Conservation (phyloP, 2,329 filamentous ascomycete species). For the Aquanectria penicillioides region DNA sequence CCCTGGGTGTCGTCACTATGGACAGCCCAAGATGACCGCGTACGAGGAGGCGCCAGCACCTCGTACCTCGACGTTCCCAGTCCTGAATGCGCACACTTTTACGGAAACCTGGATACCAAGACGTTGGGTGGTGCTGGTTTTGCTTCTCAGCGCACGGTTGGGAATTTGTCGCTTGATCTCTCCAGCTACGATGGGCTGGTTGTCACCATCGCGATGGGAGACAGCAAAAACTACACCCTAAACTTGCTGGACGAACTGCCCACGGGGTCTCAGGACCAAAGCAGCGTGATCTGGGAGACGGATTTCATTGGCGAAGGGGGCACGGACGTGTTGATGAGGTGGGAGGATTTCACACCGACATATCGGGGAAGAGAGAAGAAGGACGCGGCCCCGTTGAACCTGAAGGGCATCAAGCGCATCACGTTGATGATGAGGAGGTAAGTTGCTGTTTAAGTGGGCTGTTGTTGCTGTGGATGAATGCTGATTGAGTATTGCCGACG, state of each 20-base stretch:
- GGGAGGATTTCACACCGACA: neutral
- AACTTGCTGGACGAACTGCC: neutral
- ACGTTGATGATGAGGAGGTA: slow-evolving; percentile 1
- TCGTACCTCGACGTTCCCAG: neutral
- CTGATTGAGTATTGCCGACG: neutral
- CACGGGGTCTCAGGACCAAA: neutral
- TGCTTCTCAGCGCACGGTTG: slow-evolving; percentile 2
- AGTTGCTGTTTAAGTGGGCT: neutral
- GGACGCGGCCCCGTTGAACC: neutral
- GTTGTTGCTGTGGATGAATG: neutral
- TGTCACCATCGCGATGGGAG: neutral
- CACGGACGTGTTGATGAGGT: neutral
- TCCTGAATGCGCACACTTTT: neutral
- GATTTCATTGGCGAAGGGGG: neutral
- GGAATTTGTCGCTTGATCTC: neutral
- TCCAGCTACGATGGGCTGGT: neutral
- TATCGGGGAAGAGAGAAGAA: neutral
- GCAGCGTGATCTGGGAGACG: neutral
- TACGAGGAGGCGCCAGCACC: neutral
- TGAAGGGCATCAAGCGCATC: slow-evolving; percentile 2
- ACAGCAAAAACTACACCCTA: slow-evolving; percentile 4
- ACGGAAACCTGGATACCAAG: neutral
- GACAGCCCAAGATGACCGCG: slow-evolving; percentile 1
- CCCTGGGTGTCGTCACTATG: slow-evolving; percentile 1
- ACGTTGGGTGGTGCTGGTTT: neutral